A percentile compares a stretch with the other conserved stretches of the same genome.
phyloP scores from a whole-genome alignment of 2,329 filamentous ascomycete genomes.

The Neocatenulostroma microsporum region DNA sequence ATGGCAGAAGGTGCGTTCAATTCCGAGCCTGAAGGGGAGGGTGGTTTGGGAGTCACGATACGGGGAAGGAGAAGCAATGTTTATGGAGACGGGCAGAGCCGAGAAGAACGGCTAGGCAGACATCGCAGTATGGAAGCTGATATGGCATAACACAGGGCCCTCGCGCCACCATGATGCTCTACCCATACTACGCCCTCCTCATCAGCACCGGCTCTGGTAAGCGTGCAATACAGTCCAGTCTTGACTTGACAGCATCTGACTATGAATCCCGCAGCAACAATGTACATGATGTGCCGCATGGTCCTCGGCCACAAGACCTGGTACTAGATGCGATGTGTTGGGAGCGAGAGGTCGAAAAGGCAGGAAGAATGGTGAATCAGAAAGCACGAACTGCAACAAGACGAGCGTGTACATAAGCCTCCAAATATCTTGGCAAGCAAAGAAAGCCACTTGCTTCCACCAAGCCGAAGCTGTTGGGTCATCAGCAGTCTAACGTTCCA shows the following conservation, averaged over 20 bases:
- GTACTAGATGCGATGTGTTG: constrained; percentile 42
- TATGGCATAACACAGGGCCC: constrained; percentile 56
- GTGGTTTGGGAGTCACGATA: constrained; percentile 2
- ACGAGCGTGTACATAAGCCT: no score
- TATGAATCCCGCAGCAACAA: constrained; percentile 30
- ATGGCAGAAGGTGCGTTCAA: constrained; percentile 67
- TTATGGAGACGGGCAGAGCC: neutral
- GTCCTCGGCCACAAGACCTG: constrained; percentile 72
- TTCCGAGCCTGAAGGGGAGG: constrained; percentile 2
- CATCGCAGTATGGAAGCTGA: no score
- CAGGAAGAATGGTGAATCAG: no score
- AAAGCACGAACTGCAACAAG: no score
- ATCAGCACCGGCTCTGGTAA: constrained; percentile 44
- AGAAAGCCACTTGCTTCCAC: no score
- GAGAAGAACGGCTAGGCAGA: neutral
- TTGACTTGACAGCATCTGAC: constrained; percentile 7
- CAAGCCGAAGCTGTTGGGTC: no score
- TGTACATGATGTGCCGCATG: constrained; percentile 70
- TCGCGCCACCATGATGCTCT: constrained; percentile 57
- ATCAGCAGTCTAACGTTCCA: no score
- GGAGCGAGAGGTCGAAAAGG: no score
- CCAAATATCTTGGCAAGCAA: no score
- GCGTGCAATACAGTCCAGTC: constrained; percentile 34
- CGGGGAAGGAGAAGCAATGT: neutral
- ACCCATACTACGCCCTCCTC: constrained; percentile 56